Percentiles rank a stretch among this genome's conserved stretches.
phyloP scores from a whole-genome alignment of 164 flowering plant genomes.

The Piper longum region DNA sequence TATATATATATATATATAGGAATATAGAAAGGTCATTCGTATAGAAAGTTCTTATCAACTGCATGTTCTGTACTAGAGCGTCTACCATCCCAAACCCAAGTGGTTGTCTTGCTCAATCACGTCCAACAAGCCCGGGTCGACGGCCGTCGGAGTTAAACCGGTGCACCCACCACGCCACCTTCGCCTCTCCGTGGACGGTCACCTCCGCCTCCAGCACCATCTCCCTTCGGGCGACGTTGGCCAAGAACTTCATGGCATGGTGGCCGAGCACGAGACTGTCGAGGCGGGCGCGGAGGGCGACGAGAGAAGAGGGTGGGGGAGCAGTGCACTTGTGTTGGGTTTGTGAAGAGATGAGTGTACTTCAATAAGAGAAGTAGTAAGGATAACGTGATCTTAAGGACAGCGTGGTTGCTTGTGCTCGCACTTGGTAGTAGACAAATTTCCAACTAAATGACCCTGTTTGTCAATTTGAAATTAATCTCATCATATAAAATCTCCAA shows the following conservation, averaged over 20 bases:
- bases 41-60: no score
- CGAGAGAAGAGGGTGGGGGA: slow-evolving; percentile 7
- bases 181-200: slow-evolving; percentile 55
- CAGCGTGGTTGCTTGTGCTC: no score
- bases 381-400: no score
- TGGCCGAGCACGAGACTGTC: slow-evolving; percentile 43
- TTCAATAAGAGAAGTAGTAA: no score
- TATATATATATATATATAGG: no score
- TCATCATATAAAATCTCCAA: no score
- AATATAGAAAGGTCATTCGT: no score
- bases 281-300: slow-evolving; percentile 59
- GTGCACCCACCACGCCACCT: slow-evolving; percentile 60
- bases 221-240: slow-evolving; percentile 58
- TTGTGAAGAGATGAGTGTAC: no score
- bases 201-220: slow-evolving; percentile 63
- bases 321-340: no score
- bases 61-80: not conserved
- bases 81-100: slow-evolving; percentile 21
- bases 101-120: slow-evolving; percentile 62
- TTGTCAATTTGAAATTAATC: no score
- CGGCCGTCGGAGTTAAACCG: slow-evolving; percentile 50
- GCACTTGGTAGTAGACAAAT: no score
- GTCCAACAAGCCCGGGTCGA: slow-evolving; percentile 74
- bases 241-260: slow-evolving; percentile 30
- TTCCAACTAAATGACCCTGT: no score